phyloP scores from a whole-genome alignment of 108 stramenopile species.

The Skeletonema menzelii region DNA sequence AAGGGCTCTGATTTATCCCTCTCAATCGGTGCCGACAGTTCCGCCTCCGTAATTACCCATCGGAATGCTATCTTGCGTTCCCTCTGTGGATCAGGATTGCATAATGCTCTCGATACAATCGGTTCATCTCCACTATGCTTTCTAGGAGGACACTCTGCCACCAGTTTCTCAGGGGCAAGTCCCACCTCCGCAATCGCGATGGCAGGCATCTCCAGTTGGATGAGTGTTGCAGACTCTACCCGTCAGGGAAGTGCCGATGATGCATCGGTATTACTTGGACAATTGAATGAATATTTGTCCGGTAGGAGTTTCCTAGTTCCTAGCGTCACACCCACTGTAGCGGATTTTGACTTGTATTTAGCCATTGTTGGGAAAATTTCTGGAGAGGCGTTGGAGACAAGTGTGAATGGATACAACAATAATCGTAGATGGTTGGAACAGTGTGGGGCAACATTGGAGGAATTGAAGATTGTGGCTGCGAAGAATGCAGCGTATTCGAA shows the following conservation, averaged over 20 bases:
- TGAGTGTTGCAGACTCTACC: conserved; percentile 67
- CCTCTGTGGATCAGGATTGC: conserved; percentile 63
- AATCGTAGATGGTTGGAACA: conserved; percentile 65
- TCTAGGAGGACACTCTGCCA: conserved; percentile 64
- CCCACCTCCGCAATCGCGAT: conserved; percentile 58
- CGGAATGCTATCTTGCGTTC: conserved; percentile 78
- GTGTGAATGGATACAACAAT: conserved; percentile 17
- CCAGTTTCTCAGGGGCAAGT: conserved; percentile 40
- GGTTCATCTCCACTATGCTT: conserved; percentile 47
- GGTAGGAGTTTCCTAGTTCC: conserved; percentile 66
- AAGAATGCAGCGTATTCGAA: conserved; percentile 27
- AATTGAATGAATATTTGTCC: conserved; percentile 63
- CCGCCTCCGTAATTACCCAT: conserved; percentile 34
- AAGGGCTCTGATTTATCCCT: conserved; percentile 51
- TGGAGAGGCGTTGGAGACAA: conserved; percentile 8
- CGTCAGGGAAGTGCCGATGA: conserved; percentile 18
- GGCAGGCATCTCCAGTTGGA: conserved; percentile 75
- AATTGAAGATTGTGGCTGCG: conserved; percentile 16
- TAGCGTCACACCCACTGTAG: conserved; percentile 52
- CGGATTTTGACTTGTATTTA: conserved; percentile 75
- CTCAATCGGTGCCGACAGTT: conserved; percentile 26
- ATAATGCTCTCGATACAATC: conserved; percentile 63
- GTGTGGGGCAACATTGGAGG: conserved; percentile 28
- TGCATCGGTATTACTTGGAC: conserved; percentile 23
- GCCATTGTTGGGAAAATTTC: conserved; percentile 39